Base-by-base conservation (phyloP, 2,329 filamentous ascomycete species). In the Nemania sp. region DNA sequence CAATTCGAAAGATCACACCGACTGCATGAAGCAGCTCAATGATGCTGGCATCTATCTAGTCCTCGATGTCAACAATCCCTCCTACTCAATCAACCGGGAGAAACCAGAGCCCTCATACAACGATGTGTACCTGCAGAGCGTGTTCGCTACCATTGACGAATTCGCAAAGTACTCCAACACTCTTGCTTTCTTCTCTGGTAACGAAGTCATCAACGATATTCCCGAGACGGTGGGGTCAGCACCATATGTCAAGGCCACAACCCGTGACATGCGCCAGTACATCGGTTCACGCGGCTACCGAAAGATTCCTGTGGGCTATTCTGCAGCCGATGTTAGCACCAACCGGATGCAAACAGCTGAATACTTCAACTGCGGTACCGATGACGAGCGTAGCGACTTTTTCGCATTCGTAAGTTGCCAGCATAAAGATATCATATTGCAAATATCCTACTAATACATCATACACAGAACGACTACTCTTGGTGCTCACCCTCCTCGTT, bases 321-420 rank as follows among this genome's bases (percentile, higher is more conserved):
- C 81, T 14, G 82, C 82, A 33, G 92, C 91, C 56, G 91, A 96
- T 75, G 89, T 96, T 52, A 80, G 89, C 56, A 80, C 84, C 67
- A 96, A 95, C 79, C 89, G 91, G 65, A 84, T 88, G 75, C 84
- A 96, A 76, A 91, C 91, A 71, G 91, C 92, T 42, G 69, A 86
- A 49, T 97, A 95, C 81, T 91, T 97, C 86, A 96, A 96, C 82
- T 97, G 92, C 70, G 92, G 92, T 57, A 77, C 83, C 49, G 89
- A 93, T 43, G 87, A 92, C 61, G 84, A 88, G 76, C 87, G 92
- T 64, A 90, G 86, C 65, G 91, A 96, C 74, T 93, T 93, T 77
- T 93, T 91, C 67, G 89, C 87, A 56, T 91, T 92, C 76, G 71
- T 73, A 62, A 64, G 71, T 68, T 39, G 20, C 19, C 24, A 7